Base-by-base conservation (phyloP, 106 monocot species). In the Alisma plantagoaquatica region DNA sequence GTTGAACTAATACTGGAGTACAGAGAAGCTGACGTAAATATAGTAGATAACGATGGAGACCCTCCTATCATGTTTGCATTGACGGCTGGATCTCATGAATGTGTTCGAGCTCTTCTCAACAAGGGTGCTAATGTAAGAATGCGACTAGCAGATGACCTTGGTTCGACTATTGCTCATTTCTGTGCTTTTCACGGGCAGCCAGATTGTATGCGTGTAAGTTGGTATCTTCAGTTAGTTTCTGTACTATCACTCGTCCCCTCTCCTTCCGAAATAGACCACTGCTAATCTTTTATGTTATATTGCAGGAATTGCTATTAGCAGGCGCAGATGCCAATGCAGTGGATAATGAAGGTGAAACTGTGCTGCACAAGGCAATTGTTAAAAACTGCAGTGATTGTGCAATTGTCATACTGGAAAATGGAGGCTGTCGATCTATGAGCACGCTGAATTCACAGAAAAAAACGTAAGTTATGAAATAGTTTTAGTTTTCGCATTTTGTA, bases 111-210 rank as follows among this genome's bases (percentile, higher is more conserved):
- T 61, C 98, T 98, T 47, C 65, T 90, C 10, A 72, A 25, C 46
- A 89, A 61, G 56, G 78, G 81, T 67, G 84, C 89, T 59, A 74
- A 86, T 77, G 72, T 98, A 58, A 68, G 44, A 61, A 67, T 47
- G 58, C 71, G 68, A 50, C 50, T 69, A 32, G 78, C 65, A 60
- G 84, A 81, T 61, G 88, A 83, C 46, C 41, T 57, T 54, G 70
- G 88, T 60, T 78, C 85, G 63, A 84, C 78, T 57, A 46, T 98
- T 56, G 69, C 90, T 52, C 98, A 98, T 74, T 60, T 82, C 67
- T 90, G 98, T 77, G 84, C 90, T 76, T 72, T 72, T 41, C 75
- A 90, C 77, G 98, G 98, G 33, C 84, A 98, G 44, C 98, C 98
- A 27, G 90, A 90, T 44, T 98, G 98, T 69, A 98, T 98, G 98